Evolutionary conservation across 2,329 filamentous ascomycete species (phyloP).

Genomic region (Colletotrichum eremochloae): DNA sequence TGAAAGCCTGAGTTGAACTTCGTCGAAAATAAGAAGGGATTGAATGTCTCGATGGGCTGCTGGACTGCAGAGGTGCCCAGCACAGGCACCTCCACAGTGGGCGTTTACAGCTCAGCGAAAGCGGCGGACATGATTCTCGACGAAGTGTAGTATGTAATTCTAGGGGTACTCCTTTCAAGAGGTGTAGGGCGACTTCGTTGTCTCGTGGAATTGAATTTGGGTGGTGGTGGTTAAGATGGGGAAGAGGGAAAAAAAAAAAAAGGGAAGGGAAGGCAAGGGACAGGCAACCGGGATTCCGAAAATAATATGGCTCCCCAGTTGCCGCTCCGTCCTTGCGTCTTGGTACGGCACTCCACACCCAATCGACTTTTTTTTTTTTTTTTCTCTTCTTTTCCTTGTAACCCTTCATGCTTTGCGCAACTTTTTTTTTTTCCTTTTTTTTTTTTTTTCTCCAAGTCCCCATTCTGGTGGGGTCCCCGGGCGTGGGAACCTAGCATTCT

Average conservation of each 20-base stretch:
- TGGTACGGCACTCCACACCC: conserved; percentile 31
- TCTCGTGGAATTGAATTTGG: conserved; percentile 57
- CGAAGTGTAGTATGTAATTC: conserved; percentile 69
- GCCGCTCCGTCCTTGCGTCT: conserved; percentile 12
- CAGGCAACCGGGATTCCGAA: conserved; percentile 45
- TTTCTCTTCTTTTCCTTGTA: neutral
- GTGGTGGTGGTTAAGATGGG: conserved; percentile 51
- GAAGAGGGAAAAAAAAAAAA: conserved; percentile 49
- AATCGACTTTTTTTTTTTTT: conserved; percentile 33
- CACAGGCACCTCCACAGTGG: conserved; percentile 75
- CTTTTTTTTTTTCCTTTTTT: conserved; percentile 45
- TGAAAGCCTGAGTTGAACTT: conserved; percentile 72
- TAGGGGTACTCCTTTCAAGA: conserved; percentile 45
- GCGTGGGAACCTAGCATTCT: conserved; percentile 30
- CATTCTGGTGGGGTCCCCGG: conserved; percentile 22
- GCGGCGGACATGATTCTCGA: conserved; percentile 82
- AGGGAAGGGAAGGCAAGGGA: conserved; percentile 40
- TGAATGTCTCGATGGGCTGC: conserved; percentile 84
- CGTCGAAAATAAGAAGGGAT: conserved; percentile 66
- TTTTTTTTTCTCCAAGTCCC: neutral
- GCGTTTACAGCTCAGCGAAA: conserved; percentile 91
- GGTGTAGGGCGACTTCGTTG: conserved; percentile 73
- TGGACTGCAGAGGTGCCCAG: conserved; percentile 79
- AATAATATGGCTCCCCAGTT: conserved; percentile 38
- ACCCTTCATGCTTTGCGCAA: conserved; percentile 46